Evolutionary conservation across 495 filamentous ascomycete species (phyloP).

Genomic region (Trichoderma erinaceum): DNA sequence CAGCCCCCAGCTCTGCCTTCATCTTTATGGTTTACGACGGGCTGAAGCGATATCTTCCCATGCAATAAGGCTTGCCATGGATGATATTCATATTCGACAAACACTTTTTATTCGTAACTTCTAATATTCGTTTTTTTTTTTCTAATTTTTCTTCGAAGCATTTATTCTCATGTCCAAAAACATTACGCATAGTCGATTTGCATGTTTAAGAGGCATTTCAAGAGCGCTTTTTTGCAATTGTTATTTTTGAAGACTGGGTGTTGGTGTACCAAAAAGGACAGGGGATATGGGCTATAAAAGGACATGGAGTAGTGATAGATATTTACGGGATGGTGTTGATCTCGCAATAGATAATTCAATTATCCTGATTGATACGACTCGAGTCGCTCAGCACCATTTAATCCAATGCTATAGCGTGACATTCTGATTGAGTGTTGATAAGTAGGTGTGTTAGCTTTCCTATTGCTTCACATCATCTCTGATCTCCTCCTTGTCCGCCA

Average conservation of each 20-base stretch:
- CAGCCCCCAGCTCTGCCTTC: slow-evolving; percentile 90
- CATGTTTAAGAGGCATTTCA: background rate
- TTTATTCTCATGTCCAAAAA: background rate
- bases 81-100: background rate
- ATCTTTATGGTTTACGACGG: slow-evolving; percentile 93
- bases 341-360: background rate
- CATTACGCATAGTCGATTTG: background rate
- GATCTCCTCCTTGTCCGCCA: slow-evolving; percentile 18
- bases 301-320: slow-evolving; percentile 9
- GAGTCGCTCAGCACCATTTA: background rate
- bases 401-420: background rate
- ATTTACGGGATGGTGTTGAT: background rate
- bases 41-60: slow-evolving; percentile 58
- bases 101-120: background rate
- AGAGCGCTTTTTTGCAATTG: background rate
- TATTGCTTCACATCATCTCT: slow-evolving; percentile 4
- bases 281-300: background rate
- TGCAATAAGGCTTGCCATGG: slow-evolving; percentile 23
- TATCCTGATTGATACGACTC: background rate
- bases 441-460: background rate
- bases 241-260: background rate
- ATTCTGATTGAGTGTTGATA: background rate
- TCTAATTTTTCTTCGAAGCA: background rate
- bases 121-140: background rate
- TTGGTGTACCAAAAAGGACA: background rate